Evolutionary conservation across 1,284 basidiomycete genomes (phyloP).

Genomic region (Papiliotrema terrestris): DNA sequence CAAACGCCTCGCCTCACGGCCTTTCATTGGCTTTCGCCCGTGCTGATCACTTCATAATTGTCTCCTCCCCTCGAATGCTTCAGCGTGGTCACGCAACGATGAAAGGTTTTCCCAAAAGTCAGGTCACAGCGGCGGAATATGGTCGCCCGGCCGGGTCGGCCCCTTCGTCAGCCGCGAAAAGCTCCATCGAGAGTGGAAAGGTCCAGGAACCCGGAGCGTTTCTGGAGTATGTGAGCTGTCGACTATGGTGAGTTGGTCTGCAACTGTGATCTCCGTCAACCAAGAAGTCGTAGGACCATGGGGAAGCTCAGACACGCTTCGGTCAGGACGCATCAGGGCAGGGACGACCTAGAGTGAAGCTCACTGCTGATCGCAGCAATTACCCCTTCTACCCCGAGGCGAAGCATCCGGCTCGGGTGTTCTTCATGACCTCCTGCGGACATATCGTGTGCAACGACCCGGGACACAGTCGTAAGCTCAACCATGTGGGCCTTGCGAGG

Average conservation of each 20-base stretch:
- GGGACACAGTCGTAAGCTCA: not conserved
- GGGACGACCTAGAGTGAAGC: not conserved
- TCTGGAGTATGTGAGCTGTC: conserved; percentile 2
- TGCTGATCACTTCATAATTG: no score
- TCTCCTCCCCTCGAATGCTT: no score
- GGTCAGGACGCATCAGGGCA: not conserved
- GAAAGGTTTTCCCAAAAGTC: not conserved
- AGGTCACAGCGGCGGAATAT: not conserved
- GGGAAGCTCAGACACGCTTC: no score
- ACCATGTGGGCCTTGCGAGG: not conserved
- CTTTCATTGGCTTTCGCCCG: no score
- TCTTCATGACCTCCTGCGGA: conserved; percentile 7
- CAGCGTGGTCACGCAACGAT: no score
- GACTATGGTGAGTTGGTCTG: conserved; percentile 1
- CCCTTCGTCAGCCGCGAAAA: not conserved
- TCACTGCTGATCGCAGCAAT: not conserved
- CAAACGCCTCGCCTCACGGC: no score
- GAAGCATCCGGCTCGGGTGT: not conserved
- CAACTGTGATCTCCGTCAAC: no score
- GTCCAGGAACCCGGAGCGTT: conserved; percentile 1
- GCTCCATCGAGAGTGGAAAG: not conserved
- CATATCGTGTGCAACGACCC: conserved; percentile 6
- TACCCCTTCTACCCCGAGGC: not conserved
- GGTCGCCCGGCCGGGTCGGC: not conserved
- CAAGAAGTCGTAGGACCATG: no score